Base-by-base conservation (phyloP, 2,329 filamentous ascomycete genomes). In the Hypoxylon sp. region DNA sequence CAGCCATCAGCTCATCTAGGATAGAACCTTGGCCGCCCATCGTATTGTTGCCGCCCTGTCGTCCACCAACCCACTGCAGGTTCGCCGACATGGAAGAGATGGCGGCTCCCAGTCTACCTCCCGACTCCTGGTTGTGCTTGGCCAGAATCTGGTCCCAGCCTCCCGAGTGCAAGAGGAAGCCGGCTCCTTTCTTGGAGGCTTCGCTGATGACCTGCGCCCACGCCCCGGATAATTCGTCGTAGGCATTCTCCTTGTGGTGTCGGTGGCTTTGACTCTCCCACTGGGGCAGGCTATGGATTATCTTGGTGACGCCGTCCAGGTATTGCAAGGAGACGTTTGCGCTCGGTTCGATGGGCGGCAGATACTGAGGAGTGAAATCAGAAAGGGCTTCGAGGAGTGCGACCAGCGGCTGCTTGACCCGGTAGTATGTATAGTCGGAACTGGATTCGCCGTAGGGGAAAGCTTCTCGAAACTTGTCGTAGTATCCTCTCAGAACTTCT, bases 361-460 rank as follows among this genome's bases (percentile, higher is more conserved):
- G 86, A 70, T 96, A 99, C 74, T 98, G 92, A 3, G 92, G 92
- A 0, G 93, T 98, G 72, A 96, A 99, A 72, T 99, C 95, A 73
- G 89, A 88, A 40, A 99, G 82, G 38, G 95, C 92, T 57, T 97
- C 92, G 58, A 97, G 86, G 20, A 99, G 83, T 55, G 91, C 88
- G 21, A 87, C 79, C 15, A 98, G 82, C 31, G 89, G 86, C 64
- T 93, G 89, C 67, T 89, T 91, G 51, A 98, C 91, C 67, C 95
- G 87, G 73, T 97, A 96, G 74, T 97, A 99, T 47, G 92, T 89
- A 77, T 98, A 98, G 74, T 98, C 94, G 37, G 92, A 92, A 56
- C 87, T 91, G 10, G 89, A 84, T 66, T 92, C 88, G 70, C 92
- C 91, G 68, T 96, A 91, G 0, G 95, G 95, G 67, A 96, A 92